Percentiles rank a stretch among this genome's conserved stretches.
Evolutionary conservation across 345 rosid genomes (phyloP).

Genomic region (Boechera divaricarpa): DNA sequence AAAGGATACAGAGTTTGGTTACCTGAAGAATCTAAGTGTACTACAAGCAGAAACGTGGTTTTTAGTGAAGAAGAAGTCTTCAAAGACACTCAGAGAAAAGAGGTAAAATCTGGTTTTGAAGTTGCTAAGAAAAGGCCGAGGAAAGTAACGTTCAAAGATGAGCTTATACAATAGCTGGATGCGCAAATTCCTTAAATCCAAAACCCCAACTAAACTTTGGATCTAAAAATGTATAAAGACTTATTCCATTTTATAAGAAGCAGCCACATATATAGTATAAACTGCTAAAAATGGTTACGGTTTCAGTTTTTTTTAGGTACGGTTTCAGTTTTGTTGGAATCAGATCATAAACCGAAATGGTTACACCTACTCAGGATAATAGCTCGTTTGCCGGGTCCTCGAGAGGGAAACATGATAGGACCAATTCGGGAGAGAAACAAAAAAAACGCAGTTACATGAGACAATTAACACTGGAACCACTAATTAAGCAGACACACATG

Average conservation of each 20-base stretch:
- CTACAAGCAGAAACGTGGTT: too few relatives aligned
- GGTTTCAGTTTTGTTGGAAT: neutral
- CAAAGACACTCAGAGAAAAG: too few relatives aligned
- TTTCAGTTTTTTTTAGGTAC: neutral
- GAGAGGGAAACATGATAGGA: slow-evolving; percentile 12
- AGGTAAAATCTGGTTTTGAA: too few relatives aligned
- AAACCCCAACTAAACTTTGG: slow-evolving; percentile 73
- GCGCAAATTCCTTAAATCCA: slow-evolving; percentile 77
- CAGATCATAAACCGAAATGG: slow-evolving; percentile 1
- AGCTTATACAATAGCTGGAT: slow-evolving; percentile 52
- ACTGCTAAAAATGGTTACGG: neutral
- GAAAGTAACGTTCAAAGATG: too few relatives aligned
- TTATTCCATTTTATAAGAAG: slow-evolving; percentile 19
- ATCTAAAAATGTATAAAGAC: slow-evolving; percentile 49
- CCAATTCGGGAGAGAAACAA: neutral
- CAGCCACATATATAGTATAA: slow-evolving; percentile 2
- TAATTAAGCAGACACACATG: slow-evolving; percentile 19
- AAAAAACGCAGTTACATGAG: neutral
- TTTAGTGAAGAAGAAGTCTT: too few relatives aligned
- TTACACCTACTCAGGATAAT: neutral
- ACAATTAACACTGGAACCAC: slow-evolving; percentile 8
- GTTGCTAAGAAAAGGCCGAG: too few relatives aligned
- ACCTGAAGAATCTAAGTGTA: too few relatives aligned
- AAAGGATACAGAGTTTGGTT: too few relatives aligned
- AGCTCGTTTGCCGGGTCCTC: neutral